Base-by-base conservation (phyloP, 345 rosid species). In the Murraya koenigii region DNA sequence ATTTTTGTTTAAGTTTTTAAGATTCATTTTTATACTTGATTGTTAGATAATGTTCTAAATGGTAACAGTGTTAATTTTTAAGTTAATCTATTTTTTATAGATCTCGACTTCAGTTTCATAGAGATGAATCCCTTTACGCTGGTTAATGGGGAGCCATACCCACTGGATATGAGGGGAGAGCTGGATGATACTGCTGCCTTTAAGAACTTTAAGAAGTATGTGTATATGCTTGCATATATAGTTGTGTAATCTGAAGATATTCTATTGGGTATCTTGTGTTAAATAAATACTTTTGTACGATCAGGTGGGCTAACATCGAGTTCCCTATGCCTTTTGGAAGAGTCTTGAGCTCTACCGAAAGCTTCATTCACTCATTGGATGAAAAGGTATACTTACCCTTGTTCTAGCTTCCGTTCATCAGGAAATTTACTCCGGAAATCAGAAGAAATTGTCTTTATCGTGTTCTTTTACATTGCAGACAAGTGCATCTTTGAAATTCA, bases 101-200 rank as follows among this genome's bases (percentile, higher is more conserved):
- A 95, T 85, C 87, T 95, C 82, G 98, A 95, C 85, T 95, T 95
- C 85, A 93, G 91, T 79, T 93, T 95, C 70, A 58, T 95, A 80
- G 97, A 93, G 91, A 89, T 95, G 96, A 96, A 96, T 82, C 99
- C 99, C 69, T 97, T 97, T 82, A 88, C 97, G 13, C 80, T 97
- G 69, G 91, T 94, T 38, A 84, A 89, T 79, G 93, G 98, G 49
- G 93, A 97, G 80, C 98, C 97, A 15, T 97, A 85, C 80, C 99
- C 98, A 61, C 79, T 97, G 77, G 99, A 97, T 83, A 94, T 97
- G 97, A 94, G 99, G 78, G 99, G 98, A 78, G 98, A 97, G 80
- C 71, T 97, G 77, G 98, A 97, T 64, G 97, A 97, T 75, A 97
- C 97, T 60, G 98, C 99, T 71, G 90, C 98, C 78, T 97, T 97